phyloP scores from a whole-genome alignment of 495 filamentous ascomycete species.

The Tuber indicum region DNA sequence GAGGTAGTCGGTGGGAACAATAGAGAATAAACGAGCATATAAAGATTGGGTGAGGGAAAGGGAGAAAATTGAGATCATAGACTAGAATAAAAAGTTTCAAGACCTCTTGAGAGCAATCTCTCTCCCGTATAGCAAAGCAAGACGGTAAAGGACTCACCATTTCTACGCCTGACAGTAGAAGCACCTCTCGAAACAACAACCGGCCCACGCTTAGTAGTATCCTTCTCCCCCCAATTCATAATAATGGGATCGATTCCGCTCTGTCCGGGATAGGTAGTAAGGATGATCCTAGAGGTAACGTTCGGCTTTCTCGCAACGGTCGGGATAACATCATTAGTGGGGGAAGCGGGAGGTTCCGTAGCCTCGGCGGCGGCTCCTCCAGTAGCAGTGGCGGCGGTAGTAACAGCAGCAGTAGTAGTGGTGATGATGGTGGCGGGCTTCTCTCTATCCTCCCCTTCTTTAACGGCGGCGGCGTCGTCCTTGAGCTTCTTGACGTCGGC shows the following conservation, averaged over 20 bases:
- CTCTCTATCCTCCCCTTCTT: neutral
- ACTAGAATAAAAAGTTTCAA: neutral
- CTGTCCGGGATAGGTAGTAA: constrained; percentile 84
- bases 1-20: constrained; percentile 5
- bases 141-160: constrained; percentile 55
- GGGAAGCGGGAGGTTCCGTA: constrained; percentile 22
- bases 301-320: constrained; percentile 19
- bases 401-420: constrained; percentile 18
- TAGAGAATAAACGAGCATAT: constrained; percentile 2
- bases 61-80: neutral
- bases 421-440: neutral
- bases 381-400: constrained; percentile 2
- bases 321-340: constrained; percentile 25
- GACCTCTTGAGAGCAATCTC: neutral
- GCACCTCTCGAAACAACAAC: constrained; percentile 78
- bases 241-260: constrained; percentile 84
- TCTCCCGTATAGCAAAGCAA: neutral
- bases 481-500: constrained; percentile 52
- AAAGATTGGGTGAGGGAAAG: neutral
- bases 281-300: constrained; percentile 58
- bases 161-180: constrained; percentile 73
- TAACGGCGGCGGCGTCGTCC: constrained; percentile 43
- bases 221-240: constrained; percentile 78
- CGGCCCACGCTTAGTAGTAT: constrained; percentile 69
- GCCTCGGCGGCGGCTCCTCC: constrained; percentile 20